A percentile compares a stretch with the other conserved stretches of the same genome.
These are phyloP conservation scores for Hypoxylon sp. DNA, from an alignment of 2,329 filamentous ascomycete species.

Conservation along the genomic window DNA sequence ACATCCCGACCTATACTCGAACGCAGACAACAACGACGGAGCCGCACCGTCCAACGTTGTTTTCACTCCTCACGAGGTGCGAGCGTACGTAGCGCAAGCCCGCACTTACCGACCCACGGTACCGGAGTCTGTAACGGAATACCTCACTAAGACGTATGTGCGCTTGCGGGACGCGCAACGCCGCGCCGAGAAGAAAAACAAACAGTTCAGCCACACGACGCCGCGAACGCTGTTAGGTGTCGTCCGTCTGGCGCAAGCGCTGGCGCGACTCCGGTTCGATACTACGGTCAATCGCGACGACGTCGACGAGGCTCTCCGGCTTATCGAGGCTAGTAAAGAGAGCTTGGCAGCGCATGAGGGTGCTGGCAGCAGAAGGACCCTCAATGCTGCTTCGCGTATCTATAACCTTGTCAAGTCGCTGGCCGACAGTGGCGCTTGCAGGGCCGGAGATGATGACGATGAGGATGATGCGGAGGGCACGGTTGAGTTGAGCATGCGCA, in stretches of 20 bases:
- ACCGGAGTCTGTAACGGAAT: slow-evolving; percentile 88
- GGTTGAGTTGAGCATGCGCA: slow-evolving; percentile 85
- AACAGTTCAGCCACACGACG: slow-evolving; percentile 94
- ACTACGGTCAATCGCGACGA: slow-evolving; percentile 89
- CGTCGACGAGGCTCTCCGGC: slow-evolving; percentile 92
- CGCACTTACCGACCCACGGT: slow-evolving; percentile 90
- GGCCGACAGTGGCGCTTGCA: slow-evolving; percentile 87
- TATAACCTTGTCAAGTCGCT: slow-evolving; percentile 94
- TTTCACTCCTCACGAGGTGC: slow-evolving; percentile 92
- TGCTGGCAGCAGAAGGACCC: slow-evolving; percentile 72
- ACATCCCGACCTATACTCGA: slow-evolving; percentile 80
- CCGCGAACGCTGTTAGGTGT: slow-evolving; percentile 94
- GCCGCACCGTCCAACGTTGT: slow-evolving; percentile 68
- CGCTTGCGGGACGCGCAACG: slow-evolving; percentile 93
- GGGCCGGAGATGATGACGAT: slow-evolving; percentile 73
- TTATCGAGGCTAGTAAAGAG: slow-evolving; percentile 94
- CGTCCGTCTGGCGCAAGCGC: slow-evolving; percentile 91
- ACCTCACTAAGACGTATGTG: slow-evolving; percentile 97
- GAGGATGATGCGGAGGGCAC: slow-evolving; percentile 68
- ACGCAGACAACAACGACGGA: slow-evolving; percentile 54
- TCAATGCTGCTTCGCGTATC: slow-evolving; percentile 89
- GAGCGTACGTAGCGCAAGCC: slow-evolving; percentile 94
- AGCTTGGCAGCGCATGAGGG: slow-evolving; percentile 81
- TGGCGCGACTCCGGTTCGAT: slow-evolving; percentile 92
- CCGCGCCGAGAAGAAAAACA: slow-evolving; percentile 89